Percentiles rank a stretch among this genome's conserved stretches.
Conservation (phyloP, 345 rosid genomes). For the Cardiospermum halicacabum region DNA sequence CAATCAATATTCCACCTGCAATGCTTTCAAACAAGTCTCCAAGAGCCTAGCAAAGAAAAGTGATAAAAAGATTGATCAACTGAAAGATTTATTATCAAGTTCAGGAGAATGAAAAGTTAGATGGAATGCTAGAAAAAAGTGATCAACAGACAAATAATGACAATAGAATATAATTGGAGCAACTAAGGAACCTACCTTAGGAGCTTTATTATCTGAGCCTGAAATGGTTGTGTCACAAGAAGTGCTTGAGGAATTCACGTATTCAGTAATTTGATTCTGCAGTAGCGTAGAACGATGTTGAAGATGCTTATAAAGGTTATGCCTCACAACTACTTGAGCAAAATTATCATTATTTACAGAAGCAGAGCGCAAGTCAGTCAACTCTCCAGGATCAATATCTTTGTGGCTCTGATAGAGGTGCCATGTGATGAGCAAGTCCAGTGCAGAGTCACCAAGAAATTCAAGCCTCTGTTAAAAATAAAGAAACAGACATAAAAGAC, state of each 20-base stretch:
- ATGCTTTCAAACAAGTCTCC: conserved; percentile 92
- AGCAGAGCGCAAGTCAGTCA: conserved; percentile 89
- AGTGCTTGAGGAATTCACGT: conserved; percentile 36
- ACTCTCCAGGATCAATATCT: conserved; percentile 70
- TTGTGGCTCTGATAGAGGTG: conserved; percentile 66
- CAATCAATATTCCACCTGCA: conserved; percentile 76
- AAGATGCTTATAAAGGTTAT: conserved; percentile 54
- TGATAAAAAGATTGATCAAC: conserved; percentile 1
- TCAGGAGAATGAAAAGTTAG: not conserved
- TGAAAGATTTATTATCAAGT: not conserved
- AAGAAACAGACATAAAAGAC: not conserved
- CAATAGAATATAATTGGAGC: not conserved
- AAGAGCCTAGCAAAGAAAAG: conserved; percentile 52
- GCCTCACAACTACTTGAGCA: conserved; percentile 67
- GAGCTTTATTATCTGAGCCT: conserved; percentile 48
- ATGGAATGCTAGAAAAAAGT: not conserved
- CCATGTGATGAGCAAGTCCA: conserved; percentile 77
- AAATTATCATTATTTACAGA: conserved; percentile 79
- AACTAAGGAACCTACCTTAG: conserved; percentile 48
- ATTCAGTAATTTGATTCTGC: conserved; percentile 52
- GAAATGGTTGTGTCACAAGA: conserved; percentile 31
- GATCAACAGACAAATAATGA: not conserved
- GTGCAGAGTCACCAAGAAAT: conserved; percentile 85
- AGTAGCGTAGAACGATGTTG: conserved; percentile 47
- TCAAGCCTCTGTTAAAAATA: conserved; percentile 70